A percentile compares a stretch with the other conserved stretches of the same genome.
phyloP scores from a whole-genome alignment of 805 yeast species.

The Lipomyces oligophaga region DNA sequence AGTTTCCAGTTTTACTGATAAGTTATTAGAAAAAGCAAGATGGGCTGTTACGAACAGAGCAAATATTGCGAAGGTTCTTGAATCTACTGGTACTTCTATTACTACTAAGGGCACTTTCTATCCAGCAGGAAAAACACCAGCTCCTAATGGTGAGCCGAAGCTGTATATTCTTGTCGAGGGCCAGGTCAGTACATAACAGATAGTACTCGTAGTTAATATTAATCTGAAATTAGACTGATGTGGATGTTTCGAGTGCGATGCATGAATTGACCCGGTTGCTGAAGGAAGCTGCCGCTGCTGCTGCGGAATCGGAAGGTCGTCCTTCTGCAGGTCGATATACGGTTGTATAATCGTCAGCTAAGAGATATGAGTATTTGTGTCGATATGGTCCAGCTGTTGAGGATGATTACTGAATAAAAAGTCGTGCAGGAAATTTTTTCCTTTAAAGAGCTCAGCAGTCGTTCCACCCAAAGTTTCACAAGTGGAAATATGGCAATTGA shows the following conservation, averaged over 20 bases:
- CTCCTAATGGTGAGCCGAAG: constrained; percentile 59
- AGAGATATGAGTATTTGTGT: too few species aligned
- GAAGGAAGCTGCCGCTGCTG: constrained; percentile 30
- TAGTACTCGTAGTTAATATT: not conserved
- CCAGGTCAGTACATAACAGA: constrained; percentile 27
- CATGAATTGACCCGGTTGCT: constrained; percentile 31
- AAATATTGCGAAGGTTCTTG: constrained; percentile 59
- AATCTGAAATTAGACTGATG: constrained; percentile 27
- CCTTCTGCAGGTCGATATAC: constrained; percentile 29
- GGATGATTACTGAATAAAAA: not conserved
- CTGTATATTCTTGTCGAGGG: constrained; percentile 78
- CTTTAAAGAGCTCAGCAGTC: too few species aligned
- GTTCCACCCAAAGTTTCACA: too few species aligned
- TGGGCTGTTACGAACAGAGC: constrained; percentile 73
- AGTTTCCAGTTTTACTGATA: not conserved
- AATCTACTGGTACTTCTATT: constrained; percentile 67
- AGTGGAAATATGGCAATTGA: too few species aligned
- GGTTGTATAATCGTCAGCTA: constrained; percentile 22
- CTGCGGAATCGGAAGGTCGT: constrained; percentile 26
- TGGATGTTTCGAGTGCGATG: constrained; percentile 32
- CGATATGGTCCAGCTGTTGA: too few species aligned
- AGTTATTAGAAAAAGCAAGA: constrained; percentile 49
- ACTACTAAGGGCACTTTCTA: constrained; percentile 79
- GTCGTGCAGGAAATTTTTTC: too few species aligned
- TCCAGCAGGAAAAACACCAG: constrained; percentile 55